These are phyloP conservation scores for Saccharomyces hybrid DNA, from an alignment of 1,139 yeast species.

Conservation along the genomic window DNA sequence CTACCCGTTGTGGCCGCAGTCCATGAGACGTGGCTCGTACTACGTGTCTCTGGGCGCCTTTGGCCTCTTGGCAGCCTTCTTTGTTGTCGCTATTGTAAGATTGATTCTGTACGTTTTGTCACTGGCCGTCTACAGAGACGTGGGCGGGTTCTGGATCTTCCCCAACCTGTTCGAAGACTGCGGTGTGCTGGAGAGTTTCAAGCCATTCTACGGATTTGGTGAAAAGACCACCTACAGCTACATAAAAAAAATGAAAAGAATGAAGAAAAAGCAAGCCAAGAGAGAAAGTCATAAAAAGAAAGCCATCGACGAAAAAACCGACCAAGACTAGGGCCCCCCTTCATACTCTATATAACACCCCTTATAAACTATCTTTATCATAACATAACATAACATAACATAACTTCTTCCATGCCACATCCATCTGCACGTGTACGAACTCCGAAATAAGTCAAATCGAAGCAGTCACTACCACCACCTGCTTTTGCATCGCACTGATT, in stretches of 20 bases:
- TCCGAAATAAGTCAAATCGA: background rate
- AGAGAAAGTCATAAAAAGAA: constrained; percentile 8
- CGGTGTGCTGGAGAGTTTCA: constrained; percentile 87
- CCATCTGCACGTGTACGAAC: background rate
- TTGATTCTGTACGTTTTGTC: constrained; percentile 57
- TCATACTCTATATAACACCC: background rate
- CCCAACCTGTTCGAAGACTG: constrained; percentile 96
- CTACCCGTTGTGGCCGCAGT: constrained; percentile 94
- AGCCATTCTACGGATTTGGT: constrained; percentile 85
- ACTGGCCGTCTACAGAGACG: constrained; percentile 46
- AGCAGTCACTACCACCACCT: background rate
- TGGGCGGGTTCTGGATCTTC: constrained; percentile 85
- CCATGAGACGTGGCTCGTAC: constrained; percentile 89
- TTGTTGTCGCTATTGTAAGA: constrained; percentile 73
- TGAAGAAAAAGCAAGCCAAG: constrained; percentile 28
- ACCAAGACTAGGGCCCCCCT: background rate
- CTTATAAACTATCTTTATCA: background rate
- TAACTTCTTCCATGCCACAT: too few species aligned
- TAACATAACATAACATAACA: too few species aligned
- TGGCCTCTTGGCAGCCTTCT: constrained; percentile 68
- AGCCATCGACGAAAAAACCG: constrained; percentile 11
- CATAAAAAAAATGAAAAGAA: constrained; percentile 31
- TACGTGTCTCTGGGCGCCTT: constrained; percentile 73
- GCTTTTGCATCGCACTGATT: background rate
- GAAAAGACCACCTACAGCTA: constrained; percentile 35